Base-by-base conservation (phyloP, 75 land plant species). In the Selaginella moellendorffii region DNA sequence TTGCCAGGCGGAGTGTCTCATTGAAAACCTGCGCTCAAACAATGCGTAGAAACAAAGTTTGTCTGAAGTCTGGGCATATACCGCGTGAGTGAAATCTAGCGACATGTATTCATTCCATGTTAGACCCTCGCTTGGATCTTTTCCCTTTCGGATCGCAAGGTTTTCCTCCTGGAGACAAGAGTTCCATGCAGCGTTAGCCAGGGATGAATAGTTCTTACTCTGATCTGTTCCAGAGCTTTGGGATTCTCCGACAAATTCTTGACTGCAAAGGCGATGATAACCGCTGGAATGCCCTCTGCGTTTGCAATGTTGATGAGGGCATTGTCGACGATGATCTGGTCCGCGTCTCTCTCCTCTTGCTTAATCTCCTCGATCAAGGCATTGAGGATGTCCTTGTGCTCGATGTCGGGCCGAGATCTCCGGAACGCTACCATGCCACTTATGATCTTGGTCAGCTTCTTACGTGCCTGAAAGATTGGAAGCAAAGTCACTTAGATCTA, bases 81-180 rank as follows among this genome's bases (percentile, higher is more conserved):
- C 97, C 70, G 82, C 73, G 26, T 91, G 88, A 0, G 89, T 88
- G 82, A 87, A 87, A 0, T 79, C 80, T 88, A 91, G 81, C 52
- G 65, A 61, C 77, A 82, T 91, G 79, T 88, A 91, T 53, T 87
- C 97, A 0, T 91, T 88, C 97, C 97, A 91, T 8, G 30, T 79
- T 36, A 87, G 65, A 2, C 75, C 30, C 19, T 77, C 82, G 46
- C 46, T 36, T 5, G 46, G 46, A 36, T 36, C 46, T 14, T 36
- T 36, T 36, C 46, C 46, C 14, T 36, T 36, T 14, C 46, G 5
- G 46, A 36, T 36, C 46, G 5, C 46, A 5, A 36, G 46, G 14
- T 36, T 36, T 14, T 36, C 46, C 46, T 36, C 46, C 46, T 36
- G 46, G 14, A 5, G 5, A 36, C 5, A 36, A 14, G 14, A 5